Evolutionary conservation across 345 rosid genomes (phyloP), one percentile per base, ranked within the genome.

Genomic region (Adansonia digitata): DNA sequence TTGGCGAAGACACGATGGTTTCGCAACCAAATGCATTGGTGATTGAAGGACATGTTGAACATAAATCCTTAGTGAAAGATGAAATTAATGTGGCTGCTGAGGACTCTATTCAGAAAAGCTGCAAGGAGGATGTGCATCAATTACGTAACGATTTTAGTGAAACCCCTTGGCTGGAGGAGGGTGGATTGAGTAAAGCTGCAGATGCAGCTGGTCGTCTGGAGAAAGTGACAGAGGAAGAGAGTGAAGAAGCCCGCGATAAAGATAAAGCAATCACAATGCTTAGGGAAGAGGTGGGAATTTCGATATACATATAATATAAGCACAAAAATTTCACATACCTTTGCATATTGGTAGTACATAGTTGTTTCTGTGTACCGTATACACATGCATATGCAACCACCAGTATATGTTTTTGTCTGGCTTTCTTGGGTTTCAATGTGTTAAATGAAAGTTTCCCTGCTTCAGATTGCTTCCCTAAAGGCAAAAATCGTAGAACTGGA

Each of bases 401-500:
- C 26, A 18, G 0, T 34, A 18, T 11, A 62, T 6, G 17, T 62
- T 62, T 13, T 42, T 24, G 8, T 18, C 7, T 27, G 13, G 4
- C 7, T 71, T 34, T 42, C 24, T 68, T 27, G 52, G 26, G 9
- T 22, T 59, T 20, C 22, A 29, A 26, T 63, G 5, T 63, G 11
- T 34, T 64, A 43, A 31, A 31, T 67, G 8, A 66, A 71, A 12
- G 14, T 52, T 77, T 69, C 29, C 39, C 60, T 69, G 67, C 82
- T 81, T 76, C 90, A 95, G 99, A 84, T 95, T 67, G 77, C 82
- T 69, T 77, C 81, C 65, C 79, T 93, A 49, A 92, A 82, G 85
- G 89, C 86, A 74, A 93, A 88, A 85, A 63, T 95, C 74, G 89
- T 82, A 10, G 86, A 89, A 69, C 75, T 95, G 84, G 92, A 88